Evolutionary conservation across 371 early-diverging fungal species (phyloP).

Genomic region (Mucor mucedo): DNA sequence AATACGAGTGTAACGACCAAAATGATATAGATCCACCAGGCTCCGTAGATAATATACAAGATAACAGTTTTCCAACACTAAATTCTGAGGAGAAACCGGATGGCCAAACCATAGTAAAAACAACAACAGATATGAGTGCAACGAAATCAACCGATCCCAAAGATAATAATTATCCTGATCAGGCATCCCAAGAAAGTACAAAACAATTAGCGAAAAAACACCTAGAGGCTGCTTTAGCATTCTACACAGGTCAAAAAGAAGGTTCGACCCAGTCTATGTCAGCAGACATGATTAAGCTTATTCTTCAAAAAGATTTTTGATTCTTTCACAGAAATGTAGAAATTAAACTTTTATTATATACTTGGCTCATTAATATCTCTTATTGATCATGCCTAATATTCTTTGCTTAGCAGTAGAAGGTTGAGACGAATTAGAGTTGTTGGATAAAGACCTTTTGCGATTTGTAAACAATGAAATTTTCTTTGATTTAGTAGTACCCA

Average conservation of each 20-base stretch:
- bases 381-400: conserved; percentile 10
- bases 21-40: no score
- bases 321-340: neutral
- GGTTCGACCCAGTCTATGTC: conserved; percentile 18
- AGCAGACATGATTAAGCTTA: conserved; percentile 25
- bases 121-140: neutral
- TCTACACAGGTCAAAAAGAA: conserved; percentile 18
- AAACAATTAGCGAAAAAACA: conserved; percentile 21
- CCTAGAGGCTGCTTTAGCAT: conserved; percentile 24
- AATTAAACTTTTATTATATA: conserved; percentile 4
- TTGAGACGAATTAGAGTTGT: conserved; percentile 6
- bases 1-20: no score
- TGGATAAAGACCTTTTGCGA: conserved; percentile 17
- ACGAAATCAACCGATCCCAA: no score
- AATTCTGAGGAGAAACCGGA: neutral
- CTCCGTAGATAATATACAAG: no score
- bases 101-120: neutral
- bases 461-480: conserved; percentile 2
- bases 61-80: neutral
- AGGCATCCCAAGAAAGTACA: neutral
- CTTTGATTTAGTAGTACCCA: conserved; percentile 17
- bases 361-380: neutral
- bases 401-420: conserved; percentile 14
- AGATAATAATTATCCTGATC: neutral
- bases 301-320: conserved; percentile 29